phyloP scores from a whole-genome alignment of 2,329 filamentous ascomycete genomes.

The Pseudogymnoascus sp. region DNA sequence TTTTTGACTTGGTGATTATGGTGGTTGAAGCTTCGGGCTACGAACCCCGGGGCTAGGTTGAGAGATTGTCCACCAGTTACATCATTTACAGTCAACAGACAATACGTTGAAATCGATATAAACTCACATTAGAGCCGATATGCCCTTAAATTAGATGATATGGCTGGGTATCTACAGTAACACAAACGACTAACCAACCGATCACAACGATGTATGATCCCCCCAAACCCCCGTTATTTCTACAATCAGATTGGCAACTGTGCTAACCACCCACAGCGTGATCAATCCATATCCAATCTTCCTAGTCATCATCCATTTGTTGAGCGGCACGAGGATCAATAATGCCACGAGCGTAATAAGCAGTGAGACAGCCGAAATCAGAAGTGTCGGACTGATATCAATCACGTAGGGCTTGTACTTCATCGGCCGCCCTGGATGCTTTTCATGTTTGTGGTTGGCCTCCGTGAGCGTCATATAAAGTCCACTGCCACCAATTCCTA shows the following conservation, averaged over 20 bases:
- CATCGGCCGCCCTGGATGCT: conserved; percentile 59
- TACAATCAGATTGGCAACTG: conserved; percentile 71
- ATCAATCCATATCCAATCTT: conserved; percentile 79
- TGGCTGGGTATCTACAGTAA: conserved; percentile 1
- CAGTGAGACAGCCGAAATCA: conserved; percentile 80
- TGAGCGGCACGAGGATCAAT: conserved; percentile 74
- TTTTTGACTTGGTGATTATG: neutral
- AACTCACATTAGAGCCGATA: neutral
- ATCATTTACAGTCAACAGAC: neutral
- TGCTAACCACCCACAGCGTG: conserved; percentile 73
- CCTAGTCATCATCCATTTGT: conserved; percentile 77
- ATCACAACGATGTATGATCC: conserved; percentile 8
- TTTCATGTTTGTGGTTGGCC: conserved; percentile 58
- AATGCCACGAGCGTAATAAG: conserved; percentile 73
- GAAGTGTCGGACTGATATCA: conserved; percentile 73
- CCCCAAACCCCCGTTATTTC: conserved; percentile 56
- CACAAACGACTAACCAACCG: neutral
- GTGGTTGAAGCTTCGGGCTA: neutral
- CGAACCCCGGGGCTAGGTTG: neutral
- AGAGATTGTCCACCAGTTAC: neutral
- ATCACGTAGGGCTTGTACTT: conserved; percentile 75
- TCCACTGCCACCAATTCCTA: conserved; percentile 89
- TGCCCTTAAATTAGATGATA: neutral
- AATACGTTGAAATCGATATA: neutral
- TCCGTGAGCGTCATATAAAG: conserved; percentile 76